Evolutionary conservation across 179 eudicot genomes (phyloP), one percentile per base, ranked within the genome.

Genomic region (Actinidia arguta): DNA sequence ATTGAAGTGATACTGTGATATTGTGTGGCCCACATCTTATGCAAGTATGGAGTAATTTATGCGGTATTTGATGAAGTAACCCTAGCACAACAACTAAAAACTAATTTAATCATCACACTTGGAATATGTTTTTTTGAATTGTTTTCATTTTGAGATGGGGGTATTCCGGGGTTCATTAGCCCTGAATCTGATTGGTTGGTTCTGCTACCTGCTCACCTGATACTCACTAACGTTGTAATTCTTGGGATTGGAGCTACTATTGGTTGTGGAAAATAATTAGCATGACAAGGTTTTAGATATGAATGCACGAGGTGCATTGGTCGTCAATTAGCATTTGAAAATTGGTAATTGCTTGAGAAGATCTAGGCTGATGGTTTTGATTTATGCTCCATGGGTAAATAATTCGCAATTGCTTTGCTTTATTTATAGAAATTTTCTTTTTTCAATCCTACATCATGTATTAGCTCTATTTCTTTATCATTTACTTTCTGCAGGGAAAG

Each of bases 401-500:
- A 31, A 31, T 31, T 31, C 36, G 36, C 36, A 31, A 31, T 31
- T 31, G 36, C 36, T 31, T 31, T 31, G 36, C 36, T 31, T 31
- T 31, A 31, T 31, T 31, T 31, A 31, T 31, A 31, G 36, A 31
- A 31, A 31, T 31, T 31, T 31, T 31, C 36, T 31, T 31, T 31
- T 31, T 31, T 31, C 36, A 31, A 31, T 31, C 36, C 36, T 59
- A 20, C 9, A 20, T 5, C 24, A 9, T 31, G 5, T 67, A 13
- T 6, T 36, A 25, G 24, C 68, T 62, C 36, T 46, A 72, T 50
- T 73, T 51, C n/a, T 48, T 20, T 0, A 50, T 73, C 71, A 17
- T 20, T 22, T 36, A 44, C 55, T 22, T 44, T 73, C 52, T 36
- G 51, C 89, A 94, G 98, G 88, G 98, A 94, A 84, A 88, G 93